A percentile compares a stretch with the other conserved stretches of the same genome.
Conservation (phyloP, 2,329 filamentous ascomycete genomes). For the Ceratocystis colombiana region DNA sequence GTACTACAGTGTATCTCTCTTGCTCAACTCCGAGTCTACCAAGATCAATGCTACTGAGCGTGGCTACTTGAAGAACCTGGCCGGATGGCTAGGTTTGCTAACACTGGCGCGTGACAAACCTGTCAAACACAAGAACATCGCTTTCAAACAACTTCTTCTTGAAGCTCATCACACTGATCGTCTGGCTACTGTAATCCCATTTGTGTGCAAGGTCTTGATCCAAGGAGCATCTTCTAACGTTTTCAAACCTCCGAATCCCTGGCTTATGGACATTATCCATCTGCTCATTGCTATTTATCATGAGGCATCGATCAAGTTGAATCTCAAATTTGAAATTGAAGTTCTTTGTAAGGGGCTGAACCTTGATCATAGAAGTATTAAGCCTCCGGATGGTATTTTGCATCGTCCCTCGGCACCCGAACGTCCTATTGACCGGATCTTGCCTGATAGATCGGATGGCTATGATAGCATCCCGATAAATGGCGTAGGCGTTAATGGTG, state of each 20-base stretch:
- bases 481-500: conserved; percentile 52
- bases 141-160: conserved; percentile 88
- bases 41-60: conserved; percentile 76
- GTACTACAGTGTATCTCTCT: conserved; percentile 70
- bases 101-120: conserved; percentile 90
- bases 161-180: conserved; percentile 91
- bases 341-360: conserved; percentile 87
- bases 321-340: conserved; percentile 97
- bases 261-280: conserved; percentile 92
- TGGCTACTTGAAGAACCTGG: conserved; percentile 83
- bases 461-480: conserved; percentile 78
- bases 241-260: conserved; percentile 91
- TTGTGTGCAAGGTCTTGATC: conserved; percentile 89
- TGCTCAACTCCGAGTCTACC: conserved; percentile 83
- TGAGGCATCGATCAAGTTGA: conserved; percentile 84
- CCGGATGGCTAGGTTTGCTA: conserved; percentile 83
- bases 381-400: conserved; percentile 76
- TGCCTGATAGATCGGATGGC: conserved; percentile 60
- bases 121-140: conserved; percentile 92
- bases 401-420: conserved; percentile 45
- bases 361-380: conserved; percentile 84
- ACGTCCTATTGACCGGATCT: conserved; percentile 48
- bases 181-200: conserved; percentile 84
- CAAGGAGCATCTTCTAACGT: conserved; percentile 78
- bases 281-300: conserved; percentile 90